Percentiles rank a stretch among this genome's conserved stretches.
Evolutionary conservation across 345 rosid species (phyloP).

Genomic region (Balakata baccata): DNA sequence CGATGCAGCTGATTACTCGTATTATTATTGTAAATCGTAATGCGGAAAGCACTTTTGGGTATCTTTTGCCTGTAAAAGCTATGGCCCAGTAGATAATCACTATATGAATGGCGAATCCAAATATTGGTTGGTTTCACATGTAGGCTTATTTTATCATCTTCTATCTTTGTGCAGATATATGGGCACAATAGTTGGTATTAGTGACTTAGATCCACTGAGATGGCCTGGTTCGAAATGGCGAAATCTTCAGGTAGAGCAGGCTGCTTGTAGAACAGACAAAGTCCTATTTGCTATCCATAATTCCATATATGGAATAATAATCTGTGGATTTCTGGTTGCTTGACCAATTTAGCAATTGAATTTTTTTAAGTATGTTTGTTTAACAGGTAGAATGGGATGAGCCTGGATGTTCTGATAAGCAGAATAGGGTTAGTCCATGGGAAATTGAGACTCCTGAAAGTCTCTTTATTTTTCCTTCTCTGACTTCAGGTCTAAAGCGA

Average conservation of each 20-base stretch:
- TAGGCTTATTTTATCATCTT: background rate
- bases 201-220: constrained; percentile 84
- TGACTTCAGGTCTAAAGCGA: constrained; percentile 87
- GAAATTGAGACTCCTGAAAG: constrained; percentile 98
- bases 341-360: background rate
- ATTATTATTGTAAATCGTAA: no score
- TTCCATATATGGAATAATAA: background rate
- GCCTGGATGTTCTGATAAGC: constrained; percentile 89
- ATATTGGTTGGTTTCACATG: background rate
- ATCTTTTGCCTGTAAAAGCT: background rate
- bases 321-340: background rate
- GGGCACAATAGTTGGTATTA: constrained; percentile 85
- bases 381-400: constrained; percentile 97
- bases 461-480: constrained; percentile 88
- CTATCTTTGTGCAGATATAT: constrained; percentile 57
- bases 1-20: no score
- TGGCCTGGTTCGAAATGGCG: constrained; percentile 99
- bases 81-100: background rate
- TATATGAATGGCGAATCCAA: background rate
- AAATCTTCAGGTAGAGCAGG: constrained; percentile 67
- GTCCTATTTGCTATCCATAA: background rate
- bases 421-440: constrained; percentile 92
- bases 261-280: background rate
- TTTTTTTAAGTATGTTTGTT: background rate
- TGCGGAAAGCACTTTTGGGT: background rate